These are phyloP conservation scores for Fragaria vesca DNA, from an alignment of 306 rosid species.

Conservation along the genomic window DNA sequence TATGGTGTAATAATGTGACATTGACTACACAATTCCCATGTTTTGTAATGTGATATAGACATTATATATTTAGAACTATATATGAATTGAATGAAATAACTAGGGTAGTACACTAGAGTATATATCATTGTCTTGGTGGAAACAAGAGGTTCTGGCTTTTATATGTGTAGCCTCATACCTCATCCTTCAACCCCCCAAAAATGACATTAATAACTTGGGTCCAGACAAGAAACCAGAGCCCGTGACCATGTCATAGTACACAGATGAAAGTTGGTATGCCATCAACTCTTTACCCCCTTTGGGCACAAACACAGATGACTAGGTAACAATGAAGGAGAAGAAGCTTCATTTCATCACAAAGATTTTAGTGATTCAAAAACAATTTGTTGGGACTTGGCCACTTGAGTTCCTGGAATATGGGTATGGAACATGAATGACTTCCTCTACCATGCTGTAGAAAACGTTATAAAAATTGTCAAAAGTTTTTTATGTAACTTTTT, in stretches of 20 bases:
- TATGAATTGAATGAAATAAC: not conserved
- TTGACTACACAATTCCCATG: not conserved
- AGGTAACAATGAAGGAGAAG: not conserved
- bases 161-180: not conserved
- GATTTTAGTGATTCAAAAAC: not conserved
- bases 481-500: not conserved
- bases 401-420: not conserved
- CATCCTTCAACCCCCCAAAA: constrained; percentile 4
- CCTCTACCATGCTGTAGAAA: not conserved
- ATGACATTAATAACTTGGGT: not conserved
- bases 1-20: constrained; percentile 5
- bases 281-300: not conserved
- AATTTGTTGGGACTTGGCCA: not conserved
- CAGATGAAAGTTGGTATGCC: not conserved
- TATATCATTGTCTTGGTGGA: not conserved
- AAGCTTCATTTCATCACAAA: constrained; percentile 1
- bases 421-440: not conserved
- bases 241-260: constrained; percentile 29
- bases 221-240: constrained; percentile 17
- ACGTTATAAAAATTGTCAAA: not conserved
- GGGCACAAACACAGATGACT: not conserved
- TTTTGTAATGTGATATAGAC: not conserved
- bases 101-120: not conserved
- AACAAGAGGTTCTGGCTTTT: not conserved
- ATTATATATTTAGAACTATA: not conserved